Conservation (phyloP, 2,329 filamentous ascomycete genomes). For the Pyrenochaeta sp. region DNA sequence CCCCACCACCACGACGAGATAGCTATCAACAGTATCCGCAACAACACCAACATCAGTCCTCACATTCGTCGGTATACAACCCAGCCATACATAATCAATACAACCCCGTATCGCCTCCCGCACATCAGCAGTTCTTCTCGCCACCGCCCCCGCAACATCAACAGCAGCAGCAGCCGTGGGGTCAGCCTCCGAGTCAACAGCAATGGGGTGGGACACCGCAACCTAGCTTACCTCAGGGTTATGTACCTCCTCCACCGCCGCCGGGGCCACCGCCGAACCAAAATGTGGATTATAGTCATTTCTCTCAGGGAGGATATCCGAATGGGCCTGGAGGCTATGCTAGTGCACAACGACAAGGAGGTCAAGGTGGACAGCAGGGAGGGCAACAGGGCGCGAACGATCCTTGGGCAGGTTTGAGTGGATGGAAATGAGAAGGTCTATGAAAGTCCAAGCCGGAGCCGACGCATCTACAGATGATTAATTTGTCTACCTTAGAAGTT, state of each 20-base stretch:
- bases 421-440: conserved; percentile 65
- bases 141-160: conserved; percentile 54
- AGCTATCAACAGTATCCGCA: conserved; percentile 39
- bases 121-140: conserved; percentile 65
- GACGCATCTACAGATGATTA: neutral
- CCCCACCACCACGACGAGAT: conserved; percentile 42
- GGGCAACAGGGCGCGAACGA: conserved; percentile 52
- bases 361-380: conserved; percentile 37
- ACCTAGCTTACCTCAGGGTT: conserved; percentile 66
- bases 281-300: conserved; percentile 61
- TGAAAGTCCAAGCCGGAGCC: neutral
- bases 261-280: conserved; percentile 68
- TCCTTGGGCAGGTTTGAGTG: conserved; percentile 75
- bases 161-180: conserved; percentile 66
- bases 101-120: conserved; percentile 59
- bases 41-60: conserved; percentile 31
- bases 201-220: conserved; percentile 63
- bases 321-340: conserved; percentile 52
- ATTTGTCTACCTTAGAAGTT: neutral
- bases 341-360: conserved; percentile 24
- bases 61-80: conserved; percentile 52
- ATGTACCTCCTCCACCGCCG: conserved; percentile 72
- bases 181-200: conserved; percentile 57
- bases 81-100: conserved; percentile 53
- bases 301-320: conserved; percentile 65